A percentile compares a stretch with the other conserved stretches of the same genome.
Evolutionary conservation across 23 red algal species (phyloP).

Genomic region (Rhodosorus marinus): DNA sequence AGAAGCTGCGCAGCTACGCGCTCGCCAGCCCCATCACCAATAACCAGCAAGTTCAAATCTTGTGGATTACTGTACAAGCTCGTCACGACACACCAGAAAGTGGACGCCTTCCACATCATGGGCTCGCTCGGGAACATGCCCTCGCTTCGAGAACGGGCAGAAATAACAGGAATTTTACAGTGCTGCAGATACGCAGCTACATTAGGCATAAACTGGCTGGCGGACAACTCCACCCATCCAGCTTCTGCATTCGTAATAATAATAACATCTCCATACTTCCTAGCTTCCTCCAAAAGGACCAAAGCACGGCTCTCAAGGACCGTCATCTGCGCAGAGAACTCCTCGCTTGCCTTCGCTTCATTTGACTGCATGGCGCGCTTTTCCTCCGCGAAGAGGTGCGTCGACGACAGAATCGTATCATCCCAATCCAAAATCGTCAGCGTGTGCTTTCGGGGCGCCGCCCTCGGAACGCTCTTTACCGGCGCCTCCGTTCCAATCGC

Average conservation of each 20-base stretch:
- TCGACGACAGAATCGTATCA: not conserved
- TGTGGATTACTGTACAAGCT: too few relatives aligned
- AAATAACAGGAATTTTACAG: not conserved
- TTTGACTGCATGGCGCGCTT: not conserved
- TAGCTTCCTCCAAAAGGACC: not conserved
- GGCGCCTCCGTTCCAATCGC: too few relatives aligned
- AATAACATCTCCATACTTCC: not conserved
- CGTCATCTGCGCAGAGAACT: not conserved
- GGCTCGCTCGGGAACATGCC: not conserved
- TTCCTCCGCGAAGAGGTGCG: not conserved
- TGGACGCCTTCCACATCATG: too few relatives aligned
- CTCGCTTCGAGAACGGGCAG: not conserved
- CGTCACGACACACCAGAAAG: too few relatives aligned
- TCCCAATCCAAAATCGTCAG: conserved; percentile 1
- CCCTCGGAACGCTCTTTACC: too few relatives aligned
- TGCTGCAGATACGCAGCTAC: not conserved
- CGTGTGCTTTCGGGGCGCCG: too few relatives aligned
- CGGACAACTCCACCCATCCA: not conserved
- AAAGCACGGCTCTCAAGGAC: not conserved
- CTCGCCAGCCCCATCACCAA: too few relatives aligned
- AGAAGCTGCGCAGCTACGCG: too few relatives aligned
- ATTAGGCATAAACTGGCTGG: not conserved
- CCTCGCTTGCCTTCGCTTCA: too few relatives aligned
- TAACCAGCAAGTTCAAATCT: too few relatives aligned
- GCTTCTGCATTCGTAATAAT: conserved; percentile 1